phyloP scores from a whole-genome alignment of 2,329 filamentous ascomycete genomes.

The Ophiocordyceps camponoti-saundersi region DNA sequence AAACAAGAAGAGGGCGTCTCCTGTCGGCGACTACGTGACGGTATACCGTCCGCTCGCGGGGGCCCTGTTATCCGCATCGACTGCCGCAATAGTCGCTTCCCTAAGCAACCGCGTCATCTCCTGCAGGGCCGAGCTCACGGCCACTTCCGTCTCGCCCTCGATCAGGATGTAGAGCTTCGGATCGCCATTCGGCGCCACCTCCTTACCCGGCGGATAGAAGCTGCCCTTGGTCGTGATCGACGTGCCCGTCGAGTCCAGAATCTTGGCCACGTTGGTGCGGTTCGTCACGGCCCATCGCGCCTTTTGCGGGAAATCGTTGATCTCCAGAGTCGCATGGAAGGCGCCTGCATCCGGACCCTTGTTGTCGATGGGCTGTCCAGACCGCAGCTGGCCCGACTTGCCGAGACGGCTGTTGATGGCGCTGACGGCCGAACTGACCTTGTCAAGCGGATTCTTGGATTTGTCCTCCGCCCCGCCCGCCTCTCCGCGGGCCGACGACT shows the following conservation, averaged over 20 bases:
- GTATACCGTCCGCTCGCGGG: constrained; percentile 72
- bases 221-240: constrained; percentile 96
- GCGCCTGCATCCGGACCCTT: constrained; percentile 94
- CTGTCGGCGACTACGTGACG: constrained; percentile 42
- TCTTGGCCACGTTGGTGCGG: constrained; percentile 94
- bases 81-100: constrained; percentile 79
- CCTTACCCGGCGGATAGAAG: constrained; percentile 71
- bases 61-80: constrained; percentile 67
- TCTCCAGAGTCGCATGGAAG: constrained; percentile 92
- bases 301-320: constrained; percentile 99
- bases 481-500: constrained; percentile 22
- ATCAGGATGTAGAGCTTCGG: constrained; percentile 98
- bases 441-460: constrained; percentile 58
- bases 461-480: constrained; percentile 40
- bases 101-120: constrained; percentile 77
- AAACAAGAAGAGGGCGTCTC: too few relatives aligned
- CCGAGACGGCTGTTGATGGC: constrained; percentile 84
- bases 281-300: constrained; percentile 98
- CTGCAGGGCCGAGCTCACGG: constrained; percentile 77
- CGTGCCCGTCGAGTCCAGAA: constrained; percentile 82
- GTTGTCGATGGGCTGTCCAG: constrained; percentile 92
- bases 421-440: constrained; percentile 77
- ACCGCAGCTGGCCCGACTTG: constrained; percentile 74
- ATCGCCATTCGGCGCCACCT: constrained; percentile 54
- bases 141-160: constrained; percentile 88